Evolutionary conservation across 1,139 yeast genomes (phyloP), one percentile per base, ranked within the genome.

Genomic region (Kodamaea ohmeri): DNA sequence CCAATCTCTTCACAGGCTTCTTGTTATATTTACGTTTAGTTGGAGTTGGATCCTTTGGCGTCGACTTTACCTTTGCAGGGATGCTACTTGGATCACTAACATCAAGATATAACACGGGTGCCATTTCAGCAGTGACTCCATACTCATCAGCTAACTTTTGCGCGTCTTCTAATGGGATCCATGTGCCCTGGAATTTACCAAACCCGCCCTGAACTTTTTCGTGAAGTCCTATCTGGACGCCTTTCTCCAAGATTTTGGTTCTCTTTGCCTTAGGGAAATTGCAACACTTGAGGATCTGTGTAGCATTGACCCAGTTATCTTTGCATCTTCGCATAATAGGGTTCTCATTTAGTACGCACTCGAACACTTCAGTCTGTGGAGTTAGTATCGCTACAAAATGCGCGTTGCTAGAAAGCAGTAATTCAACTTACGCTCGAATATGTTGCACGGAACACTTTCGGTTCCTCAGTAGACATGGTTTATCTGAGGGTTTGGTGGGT

Each of bases 271-370:
- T 90, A 45, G 96, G 96, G 57, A 90, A 89, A 55, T 88, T 85
- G 37, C 97, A 96, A 35, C 94, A 90, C 59, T 92, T 90, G 43
- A 92, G 71, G 34, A 92, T 89, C 63, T 92, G 97, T 17, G 98
- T 92, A n/a, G 97, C 97, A 64, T 92, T 92, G 39, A 90, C 95
- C 95, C 97, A 89, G 42, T 88, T 89, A 58, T 92, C 97, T 31
- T 74, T 71, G 49, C 87, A 82, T 44, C 97, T 71, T 59, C 97
- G 79, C 98, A 92, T 92, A 17, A 92, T 88, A 7, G 97, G 90
- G 20, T 89, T 85, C 38, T 85, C 83, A 40, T 84, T 80, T 51
- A 83, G 80, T 26, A 80, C 71, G 51, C 86, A 82, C 67, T 92
- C 98, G 56, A 83, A 86, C 30, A 90, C 97, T 39, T 92, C 92